Base-by-base conservation (phyloP, 148 eudicot genomes). In the Selenicereus undatus region DNA sequence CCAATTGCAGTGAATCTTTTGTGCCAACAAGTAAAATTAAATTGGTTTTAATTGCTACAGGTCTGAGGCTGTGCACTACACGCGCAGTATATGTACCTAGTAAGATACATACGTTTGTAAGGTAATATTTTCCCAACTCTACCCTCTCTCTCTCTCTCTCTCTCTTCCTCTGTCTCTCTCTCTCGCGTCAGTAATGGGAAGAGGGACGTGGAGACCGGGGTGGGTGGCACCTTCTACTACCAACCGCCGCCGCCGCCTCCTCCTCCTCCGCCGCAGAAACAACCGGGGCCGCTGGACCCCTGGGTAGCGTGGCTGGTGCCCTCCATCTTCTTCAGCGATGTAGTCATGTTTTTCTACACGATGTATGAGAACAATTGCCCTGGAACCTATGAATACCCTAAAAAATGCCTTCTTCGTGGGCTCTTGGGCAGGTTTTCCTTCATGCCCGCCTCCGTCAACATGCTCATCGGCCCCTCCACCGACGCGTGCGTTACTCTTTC, bases 301-400 rank as follows among this genome's bases (percentile, higher is more conserved):
- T 86, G 84, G 76, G 12, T 75, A 5, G 74, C 90, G n/a, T 88
- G 90, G 90, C 77, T 88, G 48, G 84, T 88, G 35, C 87, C 88
- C 0, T 21, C 82, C 3, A 86, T 88, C 43, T 86, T 88, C 51
- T 60, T 88, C 13, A 79, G 75, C 8, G 90, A 88, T 16, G 81
- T 88, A 13, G 75, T 48, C 51, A 20, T 88, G 76, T 88, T 88
- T 24, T 76, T 71, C 11, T 80, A 35, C 11, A 80, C 87, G 6
- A 82, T 88, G 90, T 81, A 88, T 12, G 84, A 43, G 21, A 84
- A 88, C 39, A 68, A 88, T 43, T 88, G 90, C 73, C 90, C 90
- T 30, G 52, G 10, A 0, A 80, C 84, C 17, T 81, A 4, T 65
- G 60, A 54, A 7, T 56, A 82, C 11, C 80, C 88, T 18, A 17